Evolutionary conservation across 2,329 filamentous ascomycete genomes (phyloP).

Genomic region (Xylaria sp.): DNA sequence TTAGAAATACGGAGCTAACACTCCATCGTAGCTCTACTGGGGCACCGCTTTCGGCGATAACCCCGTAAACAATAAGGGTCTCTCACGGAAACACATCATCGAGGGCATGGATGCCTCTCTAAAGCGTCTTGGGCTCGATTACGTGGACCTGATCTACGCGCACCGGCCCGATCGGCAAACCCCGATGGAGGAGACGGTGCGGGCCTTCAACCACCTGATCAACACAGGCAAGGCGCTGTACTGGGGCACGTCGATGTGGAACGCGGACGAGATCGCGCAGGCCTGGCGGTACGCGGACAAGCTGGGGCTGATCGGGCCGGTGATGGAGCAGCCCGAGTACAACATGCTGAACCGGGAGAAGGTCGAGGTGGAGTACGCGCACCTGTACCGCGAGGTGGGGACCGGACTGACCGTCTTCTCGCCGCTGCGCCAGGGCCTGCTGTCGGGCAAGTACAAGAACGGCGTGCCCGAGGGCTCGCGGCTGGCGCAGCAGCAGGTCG

Average conservation of each 20-base stretch:
- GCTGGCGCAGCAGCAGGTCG: conserved; percentile 56
- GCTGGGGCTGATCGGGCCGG: conserved; percentile 64
- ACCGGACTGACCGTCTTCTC: conserved; percentile 68
- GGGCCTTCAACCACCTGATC: conserved; percentile 74
- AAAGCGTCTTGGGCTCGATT: conserved; percentile 60
- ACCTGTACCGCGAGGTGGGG: conserved; percentile 64
- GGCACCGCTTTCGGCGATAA: conserved; percentile 64
- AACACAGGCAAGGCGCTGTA: conserved; percentile 71
- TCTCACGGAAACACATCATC: conserved; percentile 72
- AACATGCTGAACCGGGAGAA: conserved; percentile 66
- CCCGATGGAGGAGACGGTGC: conserved; percentile 73
- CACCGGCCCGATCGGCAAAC: conserved; percentile 71
- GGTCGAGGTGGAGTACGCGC: conserved; percentile 67
- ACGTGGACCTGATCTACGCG: conserved; percentile 72
- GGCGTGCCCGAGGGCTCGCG: conserved; percentile 51
- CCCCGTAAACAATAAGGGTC: conserved; percentile 68
- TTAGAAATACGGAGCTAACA: conserved; percentile 6
- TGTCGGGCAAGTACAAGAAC: conserved; percentile 72
- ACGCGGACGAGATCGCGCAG: conserved; percentile 67
- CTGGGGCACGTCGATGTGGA: conserved; percentile 74
- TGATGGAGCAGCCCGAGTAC: conserved; percentile 72
- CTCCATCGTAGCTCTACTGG: conserved; percentile 62
- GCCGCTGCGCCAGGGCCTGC: conserved; percentile 63
- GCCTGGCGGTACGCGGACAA: conserved; percentile 66
- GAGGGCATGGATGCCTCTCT: conserved; percentile 68